Evolutionary conservation across 2,329 filamentous ascomycete species (phyloP).

Genomic region (Microcyclospora tardicrescens): DNA sequence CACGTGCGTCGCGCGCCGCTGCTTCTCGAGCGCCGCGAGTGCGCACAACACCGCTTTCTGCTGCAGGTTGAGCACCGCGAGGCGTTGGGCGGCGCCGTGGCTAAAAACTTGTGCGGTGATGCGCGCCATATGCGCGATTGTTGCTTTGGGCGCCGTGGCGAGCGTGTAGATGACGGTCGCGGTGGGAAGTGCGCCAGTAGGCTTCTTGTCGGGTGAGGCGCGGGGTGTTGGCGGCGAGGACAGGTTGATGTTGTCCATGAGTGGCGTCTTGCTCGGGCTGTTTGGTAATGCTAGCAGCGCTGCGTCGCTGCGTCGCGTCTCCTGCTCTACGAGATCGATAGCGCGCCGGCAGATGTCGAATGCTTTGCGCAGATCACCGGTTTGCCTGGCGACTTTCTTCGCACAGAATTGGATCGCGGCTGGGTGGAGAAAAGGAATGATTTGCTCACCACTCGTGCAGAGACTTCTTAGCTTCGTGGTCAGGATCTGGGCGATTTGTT

Average conservation of each 20-base stretch:
- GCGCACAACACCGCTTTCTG: conserved; percentile 92
- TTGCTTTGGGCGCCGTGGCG: conserved; percentile 74
- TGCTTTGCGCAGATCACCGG: conserved; percentile 84
- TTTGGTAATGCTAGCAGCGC: conserved; percentile 39
- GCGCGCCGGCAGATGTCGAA: conserved; percentile 88
- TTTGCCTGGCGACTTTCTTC: conserved; percentile 88
- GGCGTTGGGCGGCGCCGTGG: conserved; percentile 71
- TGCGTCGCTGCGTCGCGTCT: conserved; percentile 63
- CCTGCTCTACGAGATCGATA: conserved; percentile 76
- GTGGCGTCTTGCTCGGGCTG: conserved; percentile 56
- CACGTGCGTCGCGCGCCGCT: conserved; percentile 39
- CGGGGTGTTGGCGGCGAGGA: conserved; percentile 39
- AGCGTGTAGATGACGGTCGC: conserved; percentile 41
- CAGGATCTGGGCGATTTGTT: conserved; percentile 79
- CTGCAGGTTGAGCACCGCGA: conserved; percentile 82
- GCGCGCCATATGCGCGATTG: conserved; percentile 80
- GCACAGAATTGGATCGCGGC: conserved; percentile 88
- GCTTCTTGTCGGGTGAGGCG: conserved; percentile 27
- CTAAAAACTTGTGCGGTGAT: conserved; percentile 82
- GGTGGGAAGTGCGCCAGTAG: conserved; percentile 23
- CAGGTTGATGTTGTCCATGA: conserved; percentile 71
- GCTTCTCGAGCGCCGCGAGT: conserved; percentile 73
- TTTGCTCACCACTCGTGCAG: conserved; percentile 39
- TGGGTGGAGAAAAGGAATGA: conserved; percentile 78
- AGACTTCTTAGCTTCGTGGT: conserved; percentile 68